Base-by-base conservation (phyloP, 2,329 filamentous ascomycete species). In the Colletotrichum euphorbiae region DNA sequence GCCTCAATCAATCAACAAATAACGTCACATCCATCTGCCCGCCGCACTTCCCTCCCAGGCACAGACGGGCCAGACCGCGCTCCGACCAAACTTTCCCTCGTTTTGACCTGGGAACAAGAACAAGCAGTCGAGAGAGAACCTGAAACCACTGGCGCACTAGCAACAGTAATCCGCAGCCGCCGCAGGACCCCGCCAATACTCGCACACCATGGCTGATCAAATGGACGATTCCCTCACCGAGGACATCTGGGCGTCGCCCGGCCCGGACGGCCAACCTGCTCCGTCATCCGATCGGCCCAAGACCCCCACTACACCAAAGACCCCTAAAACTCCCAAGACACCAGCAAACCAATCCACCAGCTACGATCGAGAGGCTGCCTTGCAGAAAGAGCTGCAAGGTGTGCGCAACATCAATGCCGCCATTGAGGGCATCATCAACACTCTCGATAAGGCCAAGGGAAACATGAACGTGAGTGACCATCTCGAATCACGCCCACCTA, bases 391-490 rank as follows among this genome's bases (percentile, higher is more conserved):
- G 80, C 82, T 98, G 31, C 90, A 94, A 70, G 92, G 90, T 54
- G 90, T 99, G 36, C 89, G 91, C 67, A 91, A 91, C 73, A 92
- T 98, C 76, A 99, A 99, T 79, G 87, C 90, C 73, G 91, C 94
- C 45, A 93, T 99, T 69, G 93, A 98, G 77, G 88, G 88, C 21
- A 89, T 94, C 31, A 86, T 94, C 28, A 85, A 86, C 36, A 93
- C 90, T 48, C 82, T 96, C 21, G 88, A 91, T 72, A 88, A 89
- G 70, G 90, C 92, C 24, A 91, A 89, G 74, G 87, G 85, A 63
- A 94, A 94, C 78, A 96, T 96, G 92, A 84, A 89, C 74, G 91
- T 92, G 82, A 64, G 85, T 72, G 38, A 7, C 38, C 24, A 24
- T 60, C 45, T 15, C 52, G 9, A 28, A 38, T 9, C 12, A n/a